phyloP scores from a whole-genome alignment of 225 moss, liverwort and hornwort genomes.

The Pseudoscleropodium purum region DNA sequence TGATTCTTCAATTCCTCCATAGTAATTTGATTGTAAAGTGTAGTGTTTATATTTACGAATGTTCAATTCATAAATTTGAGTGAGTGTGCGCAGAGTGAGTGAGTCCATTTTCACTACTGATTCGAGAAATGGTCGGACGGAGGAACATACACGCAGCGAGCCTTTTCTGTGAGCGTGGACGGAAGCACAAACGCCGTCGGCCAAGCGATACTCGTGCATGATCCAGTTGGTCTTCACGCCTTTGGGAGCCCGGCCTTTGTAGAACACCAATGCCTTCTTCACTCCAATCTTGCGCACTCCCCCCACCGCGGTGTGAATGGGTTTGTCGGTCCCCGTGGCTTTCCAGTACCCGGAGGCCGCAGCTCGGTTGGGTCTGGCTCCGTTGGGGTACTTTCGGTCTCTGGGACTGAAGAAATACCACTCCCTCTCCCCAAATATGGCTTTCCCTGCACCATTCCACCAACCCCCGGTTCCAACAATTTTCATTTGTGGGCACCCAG shows the following conservation, averaged over 20 bases:
- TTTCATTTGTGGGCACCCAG: neutral
- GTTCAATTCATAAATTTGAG: no score
- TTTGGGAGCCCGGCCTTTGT: conserved; percentile 95
- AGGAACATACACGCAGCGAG: conserved; percentile 47
- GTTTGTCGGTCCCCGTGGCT: conserved; percentile 95
- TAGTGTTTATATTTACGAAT: neutral
- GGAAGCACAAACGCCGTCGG: conserved; percentile 68
- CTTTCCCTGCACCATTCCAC: conserved; percentile 44
- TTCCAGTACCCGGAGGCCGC: conserved; percentile 99
- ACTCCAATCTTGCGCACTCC: conserved; percentile 76
- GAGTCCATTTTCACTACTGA: no score
- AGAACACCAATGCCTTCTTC: conserved; percentile 95
- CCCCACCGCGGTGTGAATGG: conserved; percentile 50
- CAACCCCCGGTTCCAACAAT: neutral
- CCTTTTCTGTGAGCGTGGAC: conserved; percentile 69
- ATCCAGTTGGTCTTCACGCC: conserved; percentile 99
- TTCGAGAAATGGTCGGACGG: no score
- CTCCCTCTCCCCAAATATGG: conserved; percentile 88
- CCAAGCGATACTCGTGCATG: conserved; percentile 95
- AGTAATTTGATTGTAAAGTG: neutral
- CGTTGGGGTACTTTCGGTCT: conserved; percentile 96
- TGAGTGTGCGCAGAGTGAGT: no score
- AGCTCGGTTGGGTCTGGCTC: conserved; percentile 83
- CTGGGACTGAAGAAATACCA: conserved; percentile 99
- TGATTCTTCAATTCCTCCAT: neutral